Conservation (phyloP, 2,329 filamentous ascomycete genomes). For the Aspergillus arachidicola region DNA sequence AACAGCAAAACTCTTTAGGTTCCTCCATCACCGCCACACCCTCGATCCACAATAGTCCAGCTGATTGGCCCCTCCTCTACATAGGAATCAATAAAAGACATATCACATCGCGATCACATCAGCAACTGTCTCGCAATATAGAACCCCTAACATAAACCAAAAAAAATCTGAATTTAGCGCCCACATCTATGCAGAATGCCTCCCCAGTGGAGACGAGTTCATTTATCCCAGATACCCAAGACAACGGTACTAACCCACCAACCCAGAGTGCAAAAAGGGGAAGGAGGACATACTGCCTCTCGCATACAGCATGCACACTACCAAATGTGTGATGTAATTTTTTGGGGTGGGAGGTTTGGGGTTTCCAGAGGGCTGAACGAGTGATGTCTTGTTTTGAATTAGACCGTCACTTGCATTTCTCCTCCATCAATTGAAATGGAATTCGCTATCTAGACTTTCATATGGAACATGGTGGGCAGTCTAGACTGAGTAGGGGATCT, state of each 20-base stretch:
- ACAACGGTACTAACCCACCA: neutral
- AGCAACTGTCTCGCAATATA: neutral
- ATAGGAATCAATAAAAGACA: slow-evolving; percentile 19
- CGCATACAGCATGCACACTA: no score
- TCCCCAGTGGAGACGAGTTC: neutral
- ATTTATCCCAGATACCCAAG: neutral
- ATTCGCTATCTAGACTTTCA: neutral
- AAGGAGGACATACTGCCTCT: no score
- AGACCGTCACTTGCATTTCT: neutral
- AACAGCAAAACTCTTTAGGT: neutral
- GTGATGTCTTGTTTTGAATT: neutral
- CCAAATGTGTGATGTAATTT: no score
- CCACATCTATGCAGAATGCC: neutral
- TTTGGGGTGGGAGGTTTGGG: no score
- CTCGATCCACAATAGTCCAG: neutral
- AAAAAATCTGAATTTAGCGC: neutral
- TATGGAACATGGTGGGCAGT: neutral
- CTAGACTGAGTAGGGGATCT: neutral
- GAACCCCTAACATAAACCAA: neutral
- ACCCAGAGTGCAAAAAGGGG: neutral
- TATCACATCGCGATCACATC: slow-evolving; percentile 19
- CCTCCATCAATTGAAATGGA: neutral
- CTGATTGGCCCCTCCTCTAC: slow-evolving; percentile 5
- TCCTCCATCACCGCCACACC: slow-evolving; percentile 7
- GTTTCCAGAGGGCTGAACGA: neutral